phyloP scores from a whole-genome alignment of 352 stramenopile genomes.

The Globisporangium camurandrum region DNA sequence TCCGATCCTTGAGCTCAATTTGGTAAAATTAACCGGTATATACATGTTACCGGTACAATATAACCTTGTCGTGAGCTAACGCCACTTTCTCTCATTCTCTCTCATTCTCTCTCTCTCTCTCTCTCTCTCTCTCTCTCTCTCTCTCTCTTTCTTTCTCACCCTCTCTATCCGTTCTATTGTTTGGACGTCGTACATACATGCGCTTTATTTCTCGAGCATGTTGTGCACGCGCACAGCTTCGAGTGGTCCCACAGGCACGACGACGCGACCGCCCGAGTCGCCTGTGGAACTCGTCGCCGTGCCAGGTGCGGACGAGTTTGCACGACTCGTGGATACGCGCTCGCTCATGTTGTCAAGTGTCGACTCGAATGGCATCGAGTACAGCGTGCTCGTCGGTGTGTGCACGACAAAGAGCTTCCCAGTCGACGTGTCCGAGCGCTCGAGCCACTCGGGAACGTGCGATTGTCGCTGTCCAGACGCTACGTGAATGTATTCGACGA shows the following conservation, averaged over 20 bases:
- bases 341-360: background rate
- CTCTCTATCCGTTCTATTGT: too few species aligned
- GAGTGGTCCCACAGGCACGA: conserved; percentile 16
- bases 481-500: conserved; percentile 9
- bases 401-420: conserved; percentile 13
- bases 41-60: too few species aligned
- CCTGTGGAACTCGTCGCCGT: background rate
- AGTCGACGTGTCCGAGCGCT: conserved; percentile 4
- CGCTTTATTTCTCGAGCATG: conserved; percentile 7
- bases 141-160: too few species aligned
- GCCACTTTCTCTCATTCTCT: too few species aligned
- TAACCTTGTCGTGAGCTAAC: too few species aligned
- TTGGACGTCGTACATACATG: too few species aligned
- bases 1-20: background rate
- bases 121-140: too few species aligned
- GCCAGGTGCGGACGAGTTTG: background rate
- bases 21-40: too few species aligned
- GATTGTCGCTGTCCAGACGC: conserved; percentile 6
- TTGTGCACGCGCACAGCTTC: conserved; percentile 20
- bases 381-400: conserved; percentile 10
- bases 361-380: background rate
- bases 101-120: too few species aligned
- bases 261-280: conserved; percentile 1
- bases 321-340: background rate
- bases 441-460: conserved; percentile 11